Conservation (phyloP, 805 yeast species). For the Metschnikowia lochheadii region DNA sequence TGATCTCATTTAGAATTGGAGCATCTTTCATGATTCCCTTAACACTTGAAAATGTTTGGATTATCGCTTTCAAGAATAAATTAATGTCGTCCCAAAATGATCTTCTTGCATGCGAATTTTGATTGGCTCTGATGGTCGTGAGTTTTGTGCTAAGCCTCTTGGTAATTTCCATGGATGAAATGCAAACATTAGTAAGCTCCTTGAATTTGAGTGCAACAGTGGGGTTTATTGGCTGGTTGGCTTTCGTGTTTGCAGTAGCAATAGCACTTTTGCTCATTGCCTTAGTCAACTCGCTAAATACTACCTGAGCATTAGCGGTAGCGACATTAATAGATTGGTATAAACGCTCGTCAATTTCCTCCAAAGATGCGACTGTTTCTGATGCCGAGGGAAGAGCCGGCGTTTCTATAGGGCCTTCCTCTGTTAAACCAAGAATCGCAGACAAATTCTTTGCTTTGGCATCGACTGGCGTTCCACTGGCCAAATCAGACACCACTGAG, state of each 20-base stretch:
- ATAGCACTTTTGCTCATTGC: slow-evolving; percentile 65
- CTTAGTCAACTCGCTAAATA: slow-evolving; percentile 65
- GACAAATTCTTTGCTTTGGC: slow-evolving; percentile 6
- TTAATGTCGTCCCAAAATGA: slow-evolving; percentile 84
- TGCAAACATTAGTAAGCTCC: slow-evolving; percentile 74
- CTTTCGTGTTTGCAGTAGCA: slow-evolving; percentile 33
- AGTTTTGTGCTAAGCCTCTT: slow-evolving; percentile 57
- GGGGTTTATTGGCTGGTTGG: slow-evolving; percentile 26
- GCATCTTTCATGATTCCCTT: slow-evolving; percentile 78
- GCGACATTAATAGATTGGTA: slow-evolving; percentile 63
- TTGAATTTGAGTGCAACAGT: slow-evolving; percentile 59
- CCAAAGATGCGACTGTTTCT: slow-evolving; percentile 12
- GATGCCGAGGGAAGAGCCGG: slow-evolving; percentile 10
- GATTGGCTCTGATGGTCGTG: slow-evolving; percentile 44
- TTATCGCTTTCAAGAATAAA: slow-evolving; percentile 74
- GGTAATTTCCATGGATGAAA: slow-evolving; percentile 78
- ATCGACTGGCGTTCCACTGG: slow-evolving; percentile 3
- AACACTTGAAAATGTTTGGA: slow-evolving; percentile 78
- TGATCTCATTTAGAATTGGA: slow-evolving; percentile 72
- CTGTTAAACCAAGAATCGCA: slow-evolving; percentile 6
- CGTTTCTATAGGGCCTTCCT: slow-evolving; percentile 8
- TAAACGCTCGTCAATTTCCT: slow-evolving; percentile 62
- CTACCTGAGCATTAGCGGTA: slow-evolving; percentile 67
- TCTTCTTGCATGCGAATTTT: slow-evolving; percentile 49
- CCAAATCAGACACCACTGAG: slow-evolving; percentile 2